Conservation (phyloP, 1,284 basidiomycete species). For the Ganoderma lingzhi region DNA sequence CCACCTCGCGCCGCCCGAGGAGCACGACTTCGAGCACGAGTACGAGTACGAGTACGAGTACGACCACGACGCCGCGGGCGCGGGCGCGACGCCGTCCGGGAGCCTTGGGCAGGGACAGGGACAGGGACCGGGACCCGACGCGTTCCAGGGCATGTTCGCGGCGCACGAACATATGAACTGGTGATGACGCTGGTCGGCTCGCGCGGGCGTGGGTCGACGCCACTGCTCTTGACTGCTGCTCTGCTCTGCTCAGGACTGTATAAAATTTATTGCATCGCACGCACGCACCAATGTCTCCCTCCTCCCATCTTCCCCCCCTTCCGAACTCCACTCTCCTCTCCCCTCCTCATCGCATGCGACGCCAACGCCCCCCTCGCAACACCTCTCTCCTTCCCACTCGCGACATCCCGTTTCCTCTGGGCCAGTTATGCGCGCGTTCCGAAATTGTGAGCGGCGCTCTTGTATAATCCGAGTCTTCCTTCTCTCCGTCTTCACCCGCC, state of each 20-base stretch:
- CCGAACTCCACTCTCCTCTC: too few species aligned
- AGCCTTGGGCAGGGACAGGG: slow-evolving; percentile 19
- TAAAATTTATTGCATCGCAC: slow-evolving; percentile 30
- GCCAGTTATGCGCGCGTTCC: slow-evolving; percentile 24
- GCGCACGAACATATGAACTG: slow-evolving; percentile 40
- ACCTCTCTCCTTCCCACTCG: slow-evolving; percentile 11
- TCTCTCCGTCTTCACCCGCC: slow-evolving; percentile 2
- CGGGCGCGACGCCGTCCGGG: slow-evolving; percentile 2
- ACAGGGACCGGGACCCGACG: slow-evolving; percentile 23
- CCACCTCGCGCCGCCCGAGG: slow-evolving; percentile 18
- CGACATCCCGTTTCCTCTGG: slow-evolving; percentile 27
- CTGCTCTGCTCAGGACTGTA: slow-evolving; percentile 21
- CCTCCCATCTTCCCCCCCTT: slow-evolving; percentile 1
- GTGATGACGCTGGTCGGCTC: slow-evolving; percentile 44
- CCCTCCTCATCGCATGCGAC: slow-evolving; percentile 3
- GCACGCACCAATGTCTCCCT: slow-evolving; percentile 1
- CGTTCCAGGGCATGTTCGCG: slow-evolving; percentile 38
- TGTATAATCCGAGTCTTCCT: slow-evolving; percentile 20
- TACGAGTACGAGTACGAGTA: slow-evolving; percentile 38
- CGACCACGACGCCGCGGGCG: slow-evolving; percentile 25
- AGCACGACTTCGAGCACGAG: slow-evolving; percentile 40
- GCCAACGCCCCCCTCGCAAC: slow-evolving; percentile 6
- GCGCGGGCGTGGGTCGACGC: slow-evolving; percentile 45
- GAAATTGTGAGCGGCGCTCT: slow-evolving; percentile 22
- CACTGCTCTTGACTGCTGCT: slow-evolving; percentile 29